These are phyloP conservation scores for Candida easanensis DNA, from an alignment of 805 yeast genomes.

Conservation along the genomic window DNA sequence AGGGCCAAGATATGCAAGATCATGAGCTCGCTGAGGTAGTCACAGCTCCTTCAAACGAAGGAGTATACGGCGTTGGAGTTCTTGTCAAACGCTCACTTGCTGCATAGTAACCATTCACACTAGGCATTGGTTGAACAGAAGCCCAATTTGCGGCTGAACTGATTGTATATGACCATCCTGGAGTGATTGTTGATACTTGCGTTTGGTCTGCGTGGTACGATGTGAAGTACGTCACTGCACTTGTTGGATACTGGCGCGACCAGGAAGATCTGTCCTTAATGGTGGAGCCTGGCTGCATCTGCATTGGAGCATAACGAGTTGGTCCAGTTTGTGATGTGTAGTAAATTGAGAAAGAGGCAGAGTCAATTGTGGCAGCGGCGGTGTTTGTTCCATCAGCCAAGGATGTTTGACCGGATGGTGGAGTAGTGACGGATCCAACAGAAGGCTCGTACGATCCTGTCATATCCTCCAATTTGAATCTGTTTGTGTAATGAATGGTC, in stretches of 20 bases:
- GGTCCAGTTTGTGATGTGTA: conserved; percentile 78
- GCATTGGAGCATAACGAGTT: conserved; percentile 90
- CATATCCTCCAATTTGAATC: conserved; percentile 72
- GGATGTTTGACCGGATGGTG: conserved; percentile 40
- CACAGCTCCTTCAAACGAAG: conserved; percentile 1
- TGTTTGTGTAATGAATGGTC: conserved; percentile 63
- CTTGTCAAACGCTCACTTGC: conserved; percentile 46
- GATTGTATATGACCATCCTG: conserved; percentile 77
- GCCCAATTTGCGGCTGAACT: conserved; percentile 68
- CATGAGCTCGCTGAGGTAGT: neutral
- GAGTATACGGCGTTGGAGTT: conserved; percentile 10
- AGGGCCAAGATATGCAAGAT: too few species aligned
- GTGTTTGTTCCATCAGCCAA: conserved; percentile 35
- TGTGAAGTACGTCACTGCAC: conserved; percentile 60
- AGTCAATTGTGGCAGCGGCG: conserved; percentile 39
- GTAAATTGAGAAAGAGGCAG: conserved; percentile 60
- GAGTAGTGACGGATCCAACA: conserved; percentile 44
- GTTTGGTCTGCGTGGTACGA: conserved; percentile 33
- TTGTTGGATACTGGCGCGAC: conserved; percentile 64
- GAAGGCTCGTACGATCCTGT: conserved; percentile 51
- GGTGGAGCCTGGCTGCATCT: conserved; percentile 72
- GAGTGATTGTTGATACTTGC: conserved; percentile 68
- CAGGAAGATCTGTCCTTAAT: conserved; percentile 56
- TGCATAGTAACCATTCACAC: conserved; percentile 58
- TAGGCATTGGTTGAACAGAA: conserved; percentile 65